These are phyloP conservation scores for Tylopilus sp. DNA, from an alignment of 1,284 basidiomycete species.

Conservation along the genomic window DNA sequence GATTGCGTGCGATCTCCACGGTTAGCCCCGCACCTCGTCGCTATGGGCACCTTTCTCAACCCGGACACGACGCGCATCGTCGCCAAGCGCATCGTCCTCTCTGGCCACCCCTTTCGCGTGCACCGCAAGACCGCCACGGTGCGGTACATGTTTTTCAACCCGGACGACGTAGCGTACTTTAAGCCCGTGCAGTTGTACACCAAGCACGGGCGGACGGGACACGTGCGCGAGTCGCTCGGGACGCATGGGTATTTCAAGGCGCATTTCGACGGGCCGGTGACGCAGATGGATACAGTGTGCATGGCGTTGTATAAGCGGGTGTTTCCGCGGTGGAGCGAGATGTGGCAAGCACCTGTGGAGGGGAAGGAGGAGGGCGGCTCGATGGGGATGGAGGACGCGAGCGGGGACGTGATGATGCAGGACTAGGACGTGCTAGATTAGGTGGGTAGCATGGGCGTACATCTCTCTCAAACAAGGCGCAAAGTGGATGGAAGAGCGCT, in stretches of 20 bases:
- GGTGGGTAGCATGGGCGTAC: no score
- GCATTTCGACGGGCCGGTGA: conserved; percentile 91
- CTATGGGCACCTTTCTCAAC: conserved; percentile 83
- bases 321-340: conserved; percentile 76
- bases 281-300: conserved; percentile 94
- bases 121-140: conserved; percentile 98
- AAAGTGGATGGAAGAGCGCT: neutral
- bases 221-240: conserved; percentile 90
- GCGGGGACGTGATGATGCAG: conserved; percentile 24
- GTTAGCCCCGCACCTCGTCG: conserved; percentile 81
- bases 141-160: conserved; percentile 97
- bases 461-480: neutral
- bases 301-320: conserved; percentile 90
- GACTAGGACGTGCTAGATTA: conserved; percentile 5
- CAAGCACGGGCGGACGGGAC: conserved; percentile 88
- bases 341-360: conserved; percentile 40
- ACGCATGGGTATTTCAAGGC: conserved; percentile 99
- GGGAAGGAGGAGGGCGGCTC: neutral
- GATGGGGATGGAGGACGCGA: neutral
- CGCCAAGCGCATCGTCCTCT: conserved; percentile 88
- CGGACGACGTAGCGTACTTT: conserved; percentile 90
- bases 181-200: conserved; percentile 91
- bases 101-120: conserved; percentile 95
- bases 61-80: conserved; percentile 90
- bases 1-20: no score